Base-by-base conservation (phyloP, 345 rosid genomes). In the Hypericum perforatum region DNA sequence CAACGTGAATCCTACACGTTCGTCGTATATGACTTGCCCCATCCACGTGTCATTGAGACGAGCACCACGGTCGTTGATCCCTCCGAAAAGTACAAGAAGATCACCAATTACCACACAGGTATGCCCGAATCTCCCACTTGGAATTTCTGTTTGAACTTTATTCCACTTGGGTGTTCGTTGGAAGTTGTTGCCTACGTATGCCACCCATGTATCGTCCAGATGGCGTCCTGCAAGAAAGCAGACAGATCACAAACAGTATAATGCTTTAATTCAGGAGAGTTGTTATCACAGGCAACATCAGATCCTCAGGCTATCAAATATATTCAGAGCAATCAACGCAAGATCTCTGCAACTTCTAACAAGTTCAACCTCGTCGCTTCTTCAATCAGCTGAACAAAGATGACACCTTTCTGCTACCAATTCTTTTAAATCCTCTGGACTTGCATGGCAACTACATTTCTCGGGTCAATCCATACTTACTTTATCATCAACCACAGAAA, bases 71-170 rank as follows among this genome's bases (percentile, higher is more conserved):
- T 92, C 98, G 9, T 87, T 77, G 54, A 92, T 87, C 52, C 98
- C 98, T 61, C 98, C 98, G 10, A 87, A 92, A 7, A 92, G 73
- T 38, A 92, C 73, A 39, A 92, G 76, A 57, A 49, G 11, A 57
- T 81, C 70, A 5, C 79, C 82, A 15, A 83, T 61, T 32, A 68
- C 75, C 1, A 81, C 70, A 64, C 96, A 82, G 7, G 96, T 71
- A 57, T 92, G 98, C 42, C 98, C 98, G 15, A 92, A 92, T 73
- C 98, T 78, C 45, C 98, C 96, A 52, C 94, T 83, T 2, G 90
- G 98, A 49, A 71, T 72, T 16, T 92, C 94, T 7, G 85, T 67
- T 39, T 66, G 65, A 6, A 85, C 75, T 76, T 76, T 92, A 56
- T 71, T 79, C 96, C 96, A 92, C 43, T 55, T 68, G 57, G 76